Base-by-base conservation (phyloP, 495 filamentous ascomycete species). In the Durotheca rogersii region DNA sequence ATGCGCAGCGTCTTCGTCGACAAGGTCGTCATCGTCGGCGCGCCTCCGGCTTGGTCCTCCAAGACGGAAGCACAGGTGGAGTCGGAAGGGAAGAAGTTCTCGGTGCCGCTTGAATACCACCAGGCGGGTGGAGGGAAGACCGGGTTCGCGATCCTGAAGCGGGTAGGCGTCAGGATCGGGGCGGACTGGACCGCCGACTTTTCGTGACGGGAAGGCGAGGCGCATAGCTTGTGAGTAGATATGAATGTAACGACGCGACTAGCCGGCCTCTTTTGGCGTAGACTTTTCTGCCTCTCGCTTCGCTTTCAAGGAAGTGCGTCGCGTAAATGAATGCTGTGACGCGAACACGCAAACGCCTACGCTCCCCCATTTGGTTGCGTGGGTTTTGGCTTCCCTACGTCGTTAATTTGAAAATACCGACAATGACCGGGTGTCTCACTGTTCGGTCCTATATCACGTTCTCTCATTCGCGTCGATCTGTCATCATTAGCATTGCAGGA, bases 1-100 rank as follows among this genome's bases (percentile, higher is more conserved):
- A 93, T 96, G 85, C 78, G 78, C 25, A 71, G 72, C 20, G 89
- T 97, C 19, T 64, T 76, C 5, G 83, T 97, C 1, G 90, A 95
- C 75, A 86, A 82, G 69, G 77, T 97, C 27, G 71, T 98, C 10
- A 51, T 98, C 17, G 78, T 97, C 31, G 86, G 85, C 51, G 88
- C 89, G 6, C 87, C 86, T 12, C 67, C 75, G 40, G 77, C 72
- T 16, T 96, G 88, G 90, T 77, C 78, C 58, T 72, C 61, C 6
- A 88, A 84, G 72, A 78, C 67, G 56, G 79, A 72, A 40, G 91
- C 90, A 1, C 77, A 65, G 16, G 77, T 95, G 12, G 80, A 77
- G 46, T 81, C 84, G 51, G 87, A 86, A 44, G 88, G 85, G 6
- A 80, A 77, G 43, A 84, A 78, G 50, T 72, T 73, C 54, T 72